These are phyloP conservation scores for Chrysanthemum lavandulifolium DNA, from an alignment of 129 eudicot genomes.

Conservation along the genomic window DNA sequence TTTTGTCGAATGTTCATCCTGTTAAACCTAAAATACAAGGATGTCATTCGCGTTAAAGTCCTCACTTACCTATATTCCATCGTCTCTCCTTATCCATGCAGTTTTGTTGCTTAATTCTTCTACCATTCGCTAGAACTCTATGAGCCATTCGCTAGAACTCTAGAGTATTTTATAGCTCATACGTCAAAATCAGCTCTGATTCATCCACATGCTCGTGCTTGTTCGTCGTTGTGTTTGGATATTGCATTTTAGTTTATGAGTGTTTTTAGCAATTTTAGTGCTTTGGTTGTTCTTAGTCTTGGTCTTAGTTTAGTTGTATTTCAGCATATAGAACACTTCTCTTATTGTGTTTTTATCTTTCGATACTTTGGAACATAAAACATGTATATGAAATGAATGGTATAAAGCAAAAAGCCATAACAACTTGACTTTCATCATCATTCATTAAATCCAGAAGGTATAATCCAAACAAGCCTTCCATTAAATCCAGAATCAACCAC, in stretches of 20 bases:
- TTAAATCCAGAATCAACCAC: conserved; percentile 23
- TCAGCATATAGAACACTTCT: too few relatives aligned
- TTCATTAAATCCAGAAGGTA: background rate
- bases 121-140: conserved; percentile 52
- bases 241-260: too few relatives aligned
- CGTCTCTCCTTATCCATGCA: conserved; percentile 83
- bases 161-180: too few relatives aligned
- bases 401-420: background rate
- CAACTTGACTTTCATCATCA: background rate
- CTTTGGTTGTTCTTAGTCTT: too few relatives aligned
- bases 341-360: too few relatives aligned
- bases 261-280: too few relatives aligned
- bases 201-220: too few relatives aligned
- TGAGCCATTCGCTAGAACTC: too few relatives aligned
- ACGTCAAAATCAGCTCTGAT: too few relatives aligned
- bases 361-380: too few relatives aligned
- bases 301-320: too few relatives aligned
- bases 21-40: conserved; percentile 1
- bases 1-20: conserved; percentile 3
- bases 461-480: conserved; percentile 8
- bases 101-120: conserved; percentile 61
- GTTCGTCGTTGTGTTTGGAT: too few relatives aligned
- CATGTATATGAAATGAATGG: background rate
- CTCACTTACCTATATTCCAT: conserved; percentile 73
- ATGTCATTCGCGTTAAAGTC: background rate